Evolutionary conservation across 2,329 filamentous ascomycete species (phyloP).

Genomic region (Kalmusia sp.): DNA sequence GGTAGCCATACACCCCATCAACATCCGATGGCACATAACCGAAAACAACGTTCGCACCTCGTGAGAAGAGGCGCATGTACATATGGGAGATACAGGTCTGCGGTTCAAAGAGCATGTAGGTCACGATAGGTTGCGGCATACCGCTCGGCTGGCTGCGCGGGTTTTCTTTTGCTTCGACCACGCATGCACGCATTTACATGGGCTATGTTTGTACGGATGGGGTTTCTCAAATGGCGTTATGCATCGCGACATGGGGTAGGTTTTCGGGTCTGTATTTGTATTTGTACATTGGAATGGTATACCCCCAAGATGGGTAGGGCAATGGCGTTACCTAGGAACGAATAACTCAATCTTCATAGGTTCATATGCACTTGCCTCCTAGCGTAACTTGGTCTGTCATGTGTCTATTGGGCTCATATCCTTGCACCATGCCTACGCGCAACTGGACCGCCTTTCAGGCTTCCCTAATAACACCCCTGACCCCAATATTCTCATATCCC

Average conservation of each 20-base stretch:
- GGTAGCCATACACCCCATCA: constrained; percentile 6
- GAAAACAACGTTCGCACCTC: background rate
- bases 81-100: constrained; percentile 9
- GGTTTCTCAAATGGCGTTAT: constrained; percentile 3
- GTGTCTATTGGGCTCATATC: too few species aligned
- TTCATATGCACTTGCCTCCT: too few species aligned
- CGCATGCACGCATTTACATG: background rate
- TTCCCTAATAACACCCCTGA: too few species aligned
- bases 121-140: background rate
- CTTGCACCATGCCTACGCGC: too few species aligned
- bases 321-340: too few species aligned
- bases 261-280: too few species aligned
- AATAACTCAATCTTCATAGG: too few species aligned
- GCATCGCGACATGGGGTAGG: background rate
- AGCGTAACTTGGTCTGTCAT: too few species aligned
- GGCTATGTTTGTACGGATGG: constrained; percentile 3
- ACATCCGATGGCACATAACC: background rate
- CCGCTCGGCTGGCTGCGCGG: constrained; percentile 27
- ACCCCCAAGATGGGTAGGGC: too few species aligned
- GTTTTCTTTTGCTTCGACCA: constrained; percentile 1
- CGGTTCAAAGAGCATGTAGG: background rate
- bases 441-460: too few species aligned
- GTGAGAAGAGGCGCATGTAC: constrained; percentile 9
- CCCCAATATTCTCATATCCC: too few species aligned
- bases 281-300: too few species aligned